phyloP scores from a whole-genome alignment of 352 stramenopile species.

The Globisporangium emineosum region DNA sequence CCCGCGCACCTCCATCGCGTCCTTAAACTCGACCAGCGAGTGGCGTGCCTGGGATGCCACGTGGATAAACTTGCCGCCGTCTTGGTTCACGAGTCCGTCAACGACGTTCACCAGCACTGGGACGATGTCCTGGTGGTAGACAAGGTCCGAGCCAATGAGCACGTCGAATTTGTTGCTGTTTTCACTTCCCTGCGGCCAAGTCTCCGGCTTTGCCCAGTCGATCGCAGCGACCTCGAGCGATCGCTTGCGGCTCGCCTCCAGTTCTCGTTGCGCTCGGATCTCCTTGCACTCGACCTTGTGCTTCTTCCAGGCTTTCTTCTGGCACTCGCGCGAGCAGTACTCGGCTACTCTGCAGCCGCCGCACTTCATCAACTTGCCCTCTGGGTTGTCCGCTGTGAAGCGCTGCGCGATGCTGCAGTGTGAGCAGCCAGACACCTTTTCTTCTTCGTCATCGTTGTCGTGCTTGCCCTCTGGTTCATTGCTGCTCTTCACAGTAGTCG shows the following conservation, averaged over 20 bases:
- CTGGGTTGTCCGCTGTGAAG: conserved; percentile 79
- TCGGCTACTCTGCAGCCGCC: conserved; percentile 60
- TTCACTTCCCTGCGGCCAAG: conserved; percentile 43
- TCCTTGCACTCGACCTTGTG: conserved; percentile 84
- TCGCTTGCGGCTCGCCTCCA: conserved; percentile 12
- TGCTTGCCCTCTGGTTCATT: conserved; percentile 3
- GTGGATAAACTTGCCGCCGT: conserved; percentile 66
- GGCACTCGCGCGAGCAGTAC: conserved; percentile 85
- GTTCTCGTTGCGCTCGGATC: conserved; percentile 42
- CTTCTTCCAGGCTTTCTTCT: conserved; percentile 85
- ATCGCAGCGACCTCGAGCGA: conserved; percentile 65
- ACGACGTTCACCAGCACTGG: conserved; percentile 76
- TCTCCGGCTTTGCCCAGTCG: conserved; percentile 77
- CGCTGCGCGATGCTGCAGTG: conserved; percentile 70
- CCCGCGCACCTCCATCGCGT: conserved; percentile 64
- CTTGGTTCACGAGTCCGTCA: conserved; percentile 49
- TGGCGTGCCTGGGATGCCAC: conserved; percentile 78
- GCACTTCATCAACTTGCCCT: conserved; percentile 86
- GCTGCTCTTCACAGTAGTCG: background rate
- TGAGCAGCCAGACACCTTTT: conserved; percentile 46
- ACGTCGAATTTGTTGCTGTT: conserved; percentile 54
- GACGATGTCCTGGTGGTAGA: conserved; percentile 85
- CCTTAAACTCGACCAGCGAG: conserved; percentile 81
- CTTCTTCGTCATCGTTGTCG: conserved; percentile 22
- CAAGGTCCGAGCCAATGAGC: conserved; percentile 79